These are phyloP conservation scores for Blastobotrys malaysiensis DNA, from an alignment of 1,139 yeast genomes.

Conservation along the genomic window DNA sequence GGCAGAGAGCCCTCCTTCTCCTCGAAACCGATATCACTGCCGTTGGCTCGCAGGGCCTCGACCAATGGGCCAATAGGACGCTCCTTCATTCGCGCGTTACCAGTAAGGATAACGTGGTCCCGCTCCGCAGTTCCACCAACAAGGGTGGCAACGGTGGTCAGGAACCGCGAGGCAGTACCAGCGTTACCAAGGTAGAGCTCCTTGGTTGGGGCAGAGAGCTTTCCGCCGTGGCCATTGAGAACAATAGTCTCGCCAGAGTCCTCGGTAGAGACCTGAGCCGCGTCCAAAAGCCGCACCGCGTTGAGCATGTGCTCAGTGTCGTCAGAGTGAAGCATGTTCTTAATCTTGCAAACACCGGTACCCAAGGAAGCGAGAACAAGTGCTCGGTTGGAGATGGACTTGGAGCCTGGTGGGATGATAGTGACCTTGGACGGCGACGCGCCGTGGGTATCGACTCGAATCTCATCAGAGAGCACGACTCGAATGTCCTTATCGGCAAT, in stretches of 20 bases:
- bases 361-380: slow-evolving; percentile 89
- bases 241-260: slow-evolving; percentile 89
- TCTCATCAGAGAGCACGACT: slow-evolving; percentile 80
- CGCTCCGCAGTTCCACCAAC: slow-evolving; percentile 46
- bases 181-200: slow-evolving; percentile 92
- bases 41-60: slow-evolving; percentile 79
- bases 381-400: slow-evolving; percentile 94
- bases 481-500: slow-evolving; percentile 77
- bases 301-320: slow-evolving; percentile 93
- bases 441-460: slow-evolving; percentile 48
- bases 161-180: slow-evolving; percentile 94
- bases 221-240: slow-evolving; percentile 83
- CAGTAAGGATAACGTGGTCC: slow-evolving; percentile 64
- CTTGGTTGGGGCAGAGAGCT: slow-evolving; percentile 48
- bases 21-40: slow-evolving; percentile 65
- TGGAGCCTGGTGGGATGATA: slow-evolving; percentile 91
- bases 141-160: slow-evolving; percentile 84
- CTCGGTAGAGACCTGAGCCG: slow-evolving; percentile 69
- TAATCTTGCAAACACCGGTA: slow-evolving; percentile 72
- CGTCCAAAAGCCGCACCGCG: slow-evolving; percentile 73
- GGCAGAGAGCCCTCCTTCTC: slow-evolving; percentile 85
- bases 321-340: slow-evolving; percentile 84
- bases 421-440: slow-evolving; percentile 42
- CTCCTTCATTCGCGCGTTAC: slow-evolving; percentile 96
- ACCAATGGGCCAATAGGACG: slow-evolving; percentile 97